Evolutionary conservation across 2,329 filamentous ascomycete species (phyloP).

Genomic region (Claviceps monticola): DNA sequence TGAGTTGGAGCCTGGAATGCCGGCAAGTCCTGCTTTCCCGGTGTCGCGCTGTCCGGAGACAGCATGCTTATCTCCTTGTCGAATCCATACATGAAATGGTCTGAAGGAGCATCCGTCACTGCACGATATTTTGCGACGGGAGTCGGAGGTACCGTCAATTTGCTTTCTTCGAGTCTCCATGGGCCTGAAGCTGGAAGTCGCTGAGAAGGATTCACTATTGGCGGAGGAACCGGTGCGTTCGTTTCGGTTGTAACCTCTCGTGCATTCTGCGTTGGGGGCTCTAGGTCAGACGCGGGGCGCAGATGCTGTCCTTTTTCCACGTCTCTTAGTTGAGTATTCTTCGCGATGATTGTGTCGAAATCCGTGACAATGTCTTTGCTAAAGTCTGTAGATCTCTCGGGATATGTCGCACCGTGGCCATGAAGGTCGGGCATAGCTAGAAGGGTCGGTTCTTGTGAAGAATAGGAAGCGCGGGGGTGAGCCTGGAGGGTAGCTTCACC

Average conservation of each 20-base stretch:
- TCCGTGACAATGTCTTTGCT: neutral
- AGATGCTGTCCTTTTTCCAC: neutral
- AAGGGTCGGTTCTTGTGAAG: neutral
- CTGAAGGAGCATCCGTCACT: conserved; percentile 17
- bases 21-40: conserved; percentile 10
- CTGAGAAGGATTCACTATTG: conserved; percentile 22
- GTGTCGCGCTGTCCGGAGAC: conserved; percentile 6
- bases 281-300: neutral
- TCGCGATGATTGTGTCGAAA: neutral
- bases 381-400: neutral
- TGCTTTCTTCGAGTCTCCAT: conserved; percentile 43
- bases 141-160: conserved; percentile 35
- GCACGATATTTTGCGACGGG: conserved; percentile 19
- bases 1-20: neutral
- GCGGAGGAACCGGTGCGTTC: neutral
- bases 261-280: neutral
- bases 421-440: neutral
- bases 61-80: conserved; percentile 38
- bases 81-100: conserved; percentile 23
- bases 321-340: neutral
- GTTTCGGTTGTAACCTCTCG: neutral
- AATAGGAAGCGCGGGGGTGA: neutral
- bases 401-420: neutral
- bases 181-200: conserved; percentile 28
- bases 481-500: neutral